phyloP scores from a whole-genome alignment of 192 early-diverging fungal species.

The Haplosporangium gracile region DNA sequence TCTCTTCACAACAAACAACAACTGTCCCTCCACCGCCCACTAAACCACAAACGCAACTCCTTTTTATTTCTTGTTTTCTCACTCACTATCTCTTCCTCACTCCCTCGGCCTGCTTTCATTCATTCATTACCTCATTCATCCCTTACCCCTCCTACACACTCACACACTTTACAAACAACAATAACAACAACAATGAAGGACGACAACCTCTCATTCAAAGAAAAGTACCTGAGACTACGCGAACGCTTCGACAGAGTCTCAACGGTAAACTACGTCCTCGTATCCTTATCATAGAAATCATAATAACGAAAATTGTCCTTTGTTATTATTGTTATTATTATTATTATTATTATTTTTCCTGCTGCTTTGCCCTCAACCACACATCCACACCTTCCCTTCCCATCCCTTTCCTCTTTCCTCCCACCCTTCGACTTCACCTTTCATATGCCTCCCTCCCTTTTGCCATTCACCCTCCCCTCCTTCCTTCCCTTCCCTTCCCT shows the following conservation, averaged over 20 bases:
- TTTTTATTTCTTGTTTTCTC: background rate
- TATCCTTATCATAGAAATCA: background rate
- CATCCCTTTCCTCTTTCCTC: constrained; percentile 24
- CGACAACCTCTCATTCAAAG: constrained; percentile 45
- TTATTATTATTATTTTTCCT: constrained; percentile 2
- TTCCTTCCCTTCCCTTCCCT: constrained; percentile 1
- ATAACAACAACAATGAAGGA: constrained; percentile 25
- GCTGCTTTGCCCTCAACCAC: background rate
- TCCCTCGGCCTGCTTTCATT: background rate
- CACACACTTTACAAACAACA: background rate
- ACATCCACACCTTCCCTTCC: background rate
- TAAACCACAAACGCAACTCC: background rate
- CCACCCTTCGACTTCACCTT: constrained; percentile 1
- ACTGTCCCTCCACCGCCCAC: background rate
- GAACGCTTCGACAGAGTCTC: constrained; percentile 51
- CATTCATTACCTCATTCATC: background rate
- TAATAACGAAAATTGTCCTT: background rate
- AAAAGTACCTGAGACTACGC: constrained; percentile 49
- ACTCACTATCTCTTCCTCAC: background rate
- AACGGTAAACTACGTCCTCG: constrained; percentile 22
- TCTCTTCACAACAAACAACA: background rate
- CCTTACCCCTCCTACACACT: background rate
- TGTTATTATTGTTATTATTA: background rate
- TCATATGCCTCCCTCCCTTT: constrained; percentile 7
- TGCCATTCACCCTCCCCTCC: constrained; percentile 22